Base-by-base conservation (phyloP, 2,329 filamentous ascomycete species). In the Hypoxylon sp. region DNA sequence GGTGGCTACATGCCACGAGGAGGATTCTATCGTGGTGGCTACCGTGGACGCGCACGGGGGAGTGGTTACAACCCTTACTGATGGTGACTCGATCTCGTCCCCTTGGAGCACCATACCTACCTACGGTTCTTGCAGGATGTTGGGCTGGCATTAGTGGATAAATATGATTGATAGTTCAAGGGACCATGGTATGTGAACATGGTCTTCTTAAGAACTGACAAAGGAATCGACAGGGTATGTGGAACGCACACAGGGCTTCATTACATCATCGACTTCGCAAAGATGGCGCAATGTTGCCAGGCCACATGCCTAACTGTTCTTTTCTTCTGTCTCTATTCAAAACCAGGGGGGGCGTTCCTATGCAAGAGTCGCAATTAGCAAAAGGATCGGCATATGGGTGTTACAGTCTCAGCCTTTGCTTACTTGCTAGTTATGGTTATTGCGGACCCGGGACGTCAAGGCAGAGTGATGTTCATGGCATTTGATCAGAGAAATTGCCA, bases 41-140 rank as follows among this genome's bases (percentile, higher is more conserved):
- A 83, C 77, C 85, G 90, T 65, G 90, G 88, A 58, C 87, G 91
- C 73, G 80, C 85, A 58, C 81, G 83, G 65, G 82, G 82, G 19
- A 89, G 89, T 35, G 69, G 69, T 69, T 91, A 84, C 78, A 80
- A 86, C 62, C 90, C 90, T 65, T 92, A 92, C 79, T 92, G 86
- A 79, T 44, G 17, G 19, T 24, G 17, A 32, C 44, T 29, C 48
- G 42, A 39, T 55, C 8, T 35, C 42, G 35, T 59, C 39, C 46
- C 46, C 53, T 63, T 32, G 21, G 27, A 63, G 29, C 27, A 29
- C 44, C 44, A 21, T 29, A 58, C 39, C 21, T 29, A 58, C 39
- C 21, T 51, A 35, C 24, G 4, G 15, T 21, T 42, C 47, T 50
- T 48, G 39, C 48, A 44, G 55, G 51, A 60, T 17, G 37, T 27